phyloP scores from a whole-genome alignment of 2,329 filamentous ascomycete genomes.

The Metarhizium anisopliae region DNA sequence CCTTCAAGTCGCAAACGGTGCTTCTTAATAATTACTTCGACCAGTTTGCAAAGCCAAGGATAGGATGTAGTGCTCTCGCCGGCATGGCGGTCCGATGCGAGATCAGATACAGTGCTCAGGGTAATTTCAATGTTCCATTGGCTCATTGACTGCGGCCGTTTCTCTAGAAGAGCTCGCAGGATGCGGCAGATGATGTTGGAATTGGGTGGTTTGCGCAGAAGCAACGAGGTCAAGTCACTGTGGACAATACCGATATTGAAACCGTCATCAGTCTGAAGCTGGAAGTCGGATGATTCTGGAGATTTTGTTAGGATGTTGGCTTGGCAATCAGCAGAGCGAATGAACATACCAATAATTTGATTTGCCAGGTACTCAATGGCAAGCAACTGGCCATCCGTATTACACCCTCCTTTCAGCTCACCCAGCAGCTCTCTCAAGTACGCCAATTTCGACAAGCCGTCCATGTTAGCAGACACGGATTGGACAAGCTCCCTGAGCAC shows the following conservation, averaged over 20 bases:
- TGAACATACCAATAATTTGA: slow-evolving; percentile 27
- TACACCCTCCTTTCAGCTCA: slow-evolving; percentile 18
- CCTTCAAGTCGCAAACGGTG: slow-evolving; percentile 53
- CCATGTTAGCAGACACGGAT: slow-evolving; percentile 23
- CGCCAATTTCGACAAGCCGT: slow-evolving; percentile 21
- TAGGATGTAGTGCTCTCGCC: slow-evolving; percentile 28
- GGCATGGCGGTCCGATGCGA: slow-evolving; percentile 18
- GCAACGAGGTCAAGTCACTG: slow-evolving; percentile 27
- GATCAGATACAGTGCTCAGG: slow-evolving; percentile 33
- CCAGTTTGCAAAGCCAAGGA: slow-evolving; percentile 40
- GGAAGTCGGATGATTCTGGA: slow-evolving; percentile 21
- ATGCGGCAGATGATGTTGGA: slow-evolving; percentile 31
- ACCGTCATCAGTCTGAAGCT: slow-evolving; percentile 13
- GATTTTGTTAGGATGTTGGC: slow-evolving; percentile 8
- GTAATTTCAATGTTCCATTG: slow-evolving; percentile 51
- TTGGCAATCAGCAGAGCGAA: background rate
- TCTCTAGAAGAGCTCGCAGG: slow-evolving; percentile 38
- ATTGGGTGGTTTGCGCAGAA: slow-evolving; percentile 23
- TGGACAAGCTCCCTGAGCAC: slow-evolving; percentile 23
- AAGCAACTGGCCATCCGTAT: slow-evolving; percentile 31
- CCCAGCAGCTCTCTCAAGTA: slow-evolving; percentile 31
- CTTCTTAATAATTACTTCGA: slow-evolving; percentile 48
- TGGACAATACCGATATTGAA: slow-evolving; percentile 34
- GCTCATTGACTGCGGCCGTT: slow-evolving; percentile 38
- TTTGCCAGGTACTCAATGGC: slow-evolving; percentile 34